These are phyloP conservation scores for Dipsacomyces acuminosporus DNA, from an alignment of 371 early-diverging fungal species.

Conservation along the genomic window DNA sequence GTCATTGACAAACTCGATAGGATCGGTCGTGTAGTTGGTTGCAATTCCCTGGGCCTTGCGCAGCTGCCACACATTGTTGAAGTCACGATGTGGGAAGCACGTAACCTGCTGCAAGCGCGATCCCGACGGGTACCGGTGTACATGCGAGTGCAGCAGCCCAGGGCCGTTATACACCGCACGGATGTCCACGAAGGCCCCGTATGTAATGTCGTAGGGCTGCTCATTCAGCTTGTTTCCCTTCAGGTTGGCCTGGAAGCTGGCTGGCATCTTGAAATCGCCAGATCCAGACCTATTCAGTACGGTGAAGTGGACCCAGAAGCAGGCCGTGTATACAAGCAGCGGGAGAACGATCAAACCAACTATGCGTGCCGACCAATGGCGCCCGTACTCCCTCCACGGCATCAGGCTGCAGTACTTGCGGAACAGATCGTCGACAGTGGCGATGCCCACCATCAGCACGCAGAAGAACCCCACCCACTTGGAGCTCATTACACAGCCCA, in stretches of 20 bases:
- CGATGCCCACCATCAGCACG: constrained; percentile 91
- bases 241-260: constrained; percentile 93
- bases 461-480: constrained; percentile 99
- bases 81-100: constrained; percentile 96
- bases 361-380: constrained; percentile 79
- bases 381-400: constrained; percentile 77
- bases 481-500: constrained; percentile 91
- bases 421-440: constrained; percentile 94
- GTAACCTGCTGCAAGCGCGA: constrained; percentile 97
- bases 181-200: constrained; percentile 87
- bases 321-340: constrained; percentile 73
- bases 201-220: constrained; percentile 89
- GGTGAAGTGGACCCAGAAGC: constrained; percentile 91
- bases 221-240: constrained; percentile 72
- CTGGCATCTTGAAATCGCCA: constrained; percentile 98
- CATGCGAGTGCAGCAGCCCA: constrained; percentile 98
- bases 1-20: constrained; percentile 62
- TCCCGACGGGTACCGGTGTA: constrained; percentile 91
- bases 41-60: constrained; percentile 44
- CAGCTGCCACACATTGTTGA: constrained; percentile 94
- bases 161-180: constrained; percentile 91
- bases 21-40: constrained; percentile 47
- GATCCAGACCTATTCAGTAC: constrained; percentile 82
- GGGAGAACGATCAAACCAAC: constrained; percentile 89
- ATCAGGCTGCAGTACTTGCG: constrained; percentile 85